These are phyloP conservation scores for Starmera dryadoides DNA, from an alignment of 805 yeast genomes.

Conservation along the genomic window DNA sequence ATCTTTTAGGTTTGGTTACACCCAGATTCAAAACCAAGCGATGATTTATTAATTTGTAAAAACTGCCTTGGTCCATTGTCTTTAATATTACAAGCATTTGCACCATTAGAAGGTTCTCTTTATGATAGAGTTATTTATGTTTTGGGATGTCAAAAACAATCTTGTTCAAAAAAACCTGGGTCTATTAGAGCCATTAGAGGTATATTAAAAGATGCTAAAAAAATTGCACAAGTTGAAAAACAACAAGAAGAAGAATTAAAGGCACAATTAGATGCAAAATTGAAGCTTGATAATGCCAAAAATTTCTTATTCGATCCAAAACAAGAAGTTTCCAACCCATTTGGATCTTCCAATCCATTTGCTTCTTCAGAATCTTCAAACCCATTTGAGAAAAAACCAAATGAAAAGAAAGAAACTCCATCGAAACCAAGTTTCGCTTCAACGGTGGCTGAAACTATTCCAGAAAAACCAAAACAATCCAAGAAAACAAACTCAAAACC, in stretches of 20 bases:
- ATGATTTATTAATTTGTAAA: constrained; percentile 50
- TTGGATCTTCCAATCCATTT: constrained; percentile 22
- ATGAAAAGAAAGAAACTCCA: constrained; percentile 1
- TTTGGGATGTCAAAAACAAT: constrained; percentile 58
- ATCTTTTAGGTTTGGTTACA: constrained; percentile 48
- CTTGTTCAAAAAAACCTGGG: constrained; percentile 66
- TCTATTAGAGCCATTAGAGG: constrained; percentile 75
- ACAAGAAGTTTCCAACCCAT: constrained; percentile 22
- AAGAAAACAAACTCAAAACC: constrained; percentile 17
- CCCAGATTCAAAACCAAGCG: constrained; percentile 48
- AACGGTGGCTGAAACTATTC: constrained; percentile 21
- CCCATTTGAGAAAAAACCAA: constrained; percentile 21
- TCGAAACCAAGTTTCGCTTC: constrained; percentile 23
- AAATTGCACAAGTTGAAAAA: constrained; percentile 31
- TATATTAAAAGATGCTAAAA: constrained; percentile 49
- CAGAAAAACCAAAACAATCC: constrained; percentile 16
- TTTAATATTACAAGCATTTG: constrained; percentile 69
- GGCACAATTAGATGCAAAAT: constrained; percentile 34
- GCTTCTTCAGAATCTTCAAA: constrained; percentile 22
- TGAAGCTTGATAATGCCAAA: constrained; percentile 35
- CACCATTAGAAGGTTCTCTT: constrained; percentile 63
- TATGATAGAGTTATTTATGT: constrained; percentile 81
- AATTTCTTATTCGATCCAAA: constrained; percentile 23
- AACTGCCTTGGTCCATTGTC: constrained; percentile 59
- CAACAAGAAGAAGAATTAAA: constrained; percentile 34